These are phyloP conservation scores for Penicillium sp. DNA, from an alignment of 2,329 filamentous ascomycete genomes.

Conservation along the genomic window DNA sequence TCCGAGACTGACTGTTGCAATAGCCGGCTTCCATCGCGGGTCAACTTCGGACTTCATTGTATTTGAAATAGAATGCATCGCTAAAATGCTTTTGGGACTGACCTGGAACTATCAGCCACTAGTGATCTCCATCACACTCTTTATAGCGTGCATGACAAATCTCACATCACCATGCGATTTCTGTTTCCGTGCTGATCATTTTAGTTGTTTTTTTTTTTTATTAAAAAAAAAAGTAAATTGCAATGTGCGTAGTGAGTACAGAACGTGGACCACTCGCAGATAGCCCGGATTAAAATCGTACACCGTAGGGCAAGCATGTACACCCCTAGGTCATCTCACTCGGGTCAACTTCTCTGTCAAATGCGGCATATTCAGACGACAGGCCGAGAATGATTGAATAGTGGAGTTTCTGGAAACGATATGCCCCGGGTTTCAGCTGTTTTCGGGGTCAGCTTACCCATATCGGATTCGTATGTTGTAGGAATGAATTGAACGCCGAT, in stretches of 20 bases:
- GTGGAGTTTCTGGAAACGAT: neutral
- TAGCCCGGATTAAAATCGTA: slow-evolving; percentile 1
- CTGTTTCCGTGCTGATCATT: slow-evolving; percentile 15
- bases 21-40: slow-evolving; percentile 20
- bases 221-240: neutral
- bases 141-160: slow-evolving; percentile 1
- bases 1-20: slow-evolving; percentile 24
- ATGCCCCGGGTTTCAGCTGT: neutral
- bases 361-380: slow-evolving; percentile 2
- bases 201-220: neutral
- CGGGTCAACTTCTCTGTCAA: neutral
- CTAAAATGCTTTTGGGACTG: neutral
- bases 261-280: neutral
- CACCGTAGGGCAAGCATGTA: slow-evolving; percentile 4
- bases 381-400: neutral
- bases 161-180: neutral
- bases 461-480: slow-evolving; percentile 5
- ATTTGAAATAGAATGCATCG: slow-evolving; percentile 19
- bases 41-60: slow-evolving; percentile 10
- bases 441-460: slow-evolving; percentile 4
- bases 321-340: neutral
- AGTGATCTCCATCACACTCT: neutral
- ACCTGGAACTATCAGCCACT: neutral
- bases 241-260: neutral
- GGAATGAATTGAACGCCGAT: neutral